phyloP scores from a whole-genome alignment of 768 basidiomycete genomes.

The Crucibulum laeve region DNA sequence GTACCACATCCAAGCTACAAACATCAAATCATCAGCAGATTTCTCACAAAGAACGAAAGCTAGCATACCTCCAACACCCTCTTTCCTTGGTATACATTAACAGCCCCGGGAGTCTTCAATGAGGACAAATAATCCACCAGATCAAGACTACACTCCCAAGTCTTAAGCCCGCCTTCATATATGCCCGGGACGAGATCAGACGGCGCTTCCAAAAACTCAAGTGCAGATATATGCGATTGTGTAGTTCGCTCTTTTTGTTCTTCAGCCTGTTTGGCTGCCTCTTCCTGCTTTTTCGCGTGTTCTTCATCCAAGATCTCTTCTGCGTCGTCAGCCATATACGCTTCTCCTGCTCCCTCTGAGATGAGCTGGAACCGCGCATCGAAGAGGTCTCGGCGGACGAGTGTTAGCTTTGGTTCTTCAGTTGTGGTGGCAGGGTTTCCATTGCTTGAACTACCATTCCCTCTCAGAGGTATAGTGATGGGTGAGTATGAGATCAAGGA shows the following conservation, averaged over 20 bases:
- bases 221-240: conserved; percentile 30
- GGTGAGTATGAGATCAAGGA: conserved; percentile 78
- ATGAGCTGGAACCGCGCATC: conserved; percentile 96
- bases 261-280: no score
- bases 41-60: neutral
- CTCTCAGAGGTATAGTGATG: conserved; percentile 49
- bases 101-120: conserved; percentile 12
- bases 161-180: conserved; percentile 96
- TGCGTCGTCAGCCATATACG: conserved; percentile 20
- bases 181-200: conserved; percentile 89
- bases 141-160: conserved; percentile 95
- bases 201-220: conserved; percentile 72
- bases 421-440: no score
- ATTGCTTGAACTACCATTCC: no score
- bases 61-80: conserved; percentile 74
- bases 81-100: conserved; percentile 35
- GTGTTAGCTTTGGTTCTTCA: conserved; percentile 23
- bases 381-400: conserved; percentile 85
- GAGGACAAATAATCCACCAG: conserved; percentile 63
- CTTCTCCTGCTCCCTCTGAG: conserved; percentile 38
- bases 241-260: no score
- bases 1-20: conserved; percentile 90
- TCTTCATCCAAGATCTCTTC: conserved; percentile 13
- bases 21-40: neutral
- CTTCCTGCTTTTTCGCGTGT: conserved; percentile 6